Conservation (phyloP, 768 basidiomycete species). For the Hericium alpestre region DNA sequence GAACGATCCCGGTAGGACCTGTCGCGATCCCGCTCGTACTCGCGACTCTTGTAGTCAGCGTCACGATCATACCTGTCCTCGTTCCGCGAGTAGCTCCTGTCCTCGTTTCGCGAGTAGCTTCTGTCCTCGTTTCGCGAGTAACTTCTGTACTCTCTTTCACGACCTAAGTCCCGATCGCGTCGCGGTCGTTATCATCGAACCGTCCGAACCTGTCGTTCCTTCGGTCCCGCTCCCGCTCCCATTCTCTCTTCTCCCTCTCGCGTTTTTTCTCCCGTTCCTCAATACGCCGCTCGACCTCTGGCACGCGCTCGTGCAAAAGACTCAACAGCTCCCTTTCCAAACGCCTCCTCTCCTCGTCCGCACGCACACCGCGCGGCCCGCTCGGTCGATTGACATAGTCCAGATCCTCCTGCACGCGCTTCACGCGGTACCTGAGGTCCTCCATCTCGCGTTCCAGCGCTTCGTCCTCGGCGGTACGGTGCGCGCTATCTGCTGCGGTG, state of each 20-base stretch:
- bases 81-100: slow-evolving; percentile 21
- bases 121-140: slow-evolving; percentile 27
- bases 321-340: slow-evolving; percentile 80
- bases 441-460: slow-evolving; percentile 84
- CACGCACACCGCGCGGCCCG: slow-evolving; percentile 56
- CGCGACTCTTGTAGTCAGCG: slow-evolving; percentile 28
- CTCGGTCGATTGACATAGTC: slow-evolving; percentile 59
- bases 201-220: slow-evolving; percentile 75
- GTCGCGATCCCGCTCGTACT: slow-evolving; percentile 24
- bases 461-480: slow-evolving; percentile 72
- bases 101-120: slow-evolving; percentile 26
- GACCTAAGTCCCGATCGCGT: slow-evolving; percentile 17
- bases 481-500: slow-evolving; percentile 49
- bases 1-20: slow-evolving; percentile 33
- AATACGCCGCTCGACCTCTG: slow-evolving; percentile 80
- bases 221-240: slow-evolving; percentile 68
- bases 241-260: slow-evolving; percentile 70
- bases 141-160: slow-evolving; percentile 19
- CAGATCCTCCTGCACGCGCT: slow-evolving; percentile 82
- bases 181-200: slow-evolving; percentile 40
- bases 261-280: slow-evolving; percentile 67
- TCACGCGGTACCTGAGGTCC: slow-evolving; percentile 76
- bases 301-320: slow-evolving; percentile 84
- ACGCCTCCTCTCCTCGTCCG: slow-evolving; percentile 78
- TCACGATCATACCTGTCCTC: slow-evolving; percentile 28